phyloP scores from a whole-genome alignment of 2,329 filamentous ascomycete species.

The Pseudogymnoascus sp. region DNA sequence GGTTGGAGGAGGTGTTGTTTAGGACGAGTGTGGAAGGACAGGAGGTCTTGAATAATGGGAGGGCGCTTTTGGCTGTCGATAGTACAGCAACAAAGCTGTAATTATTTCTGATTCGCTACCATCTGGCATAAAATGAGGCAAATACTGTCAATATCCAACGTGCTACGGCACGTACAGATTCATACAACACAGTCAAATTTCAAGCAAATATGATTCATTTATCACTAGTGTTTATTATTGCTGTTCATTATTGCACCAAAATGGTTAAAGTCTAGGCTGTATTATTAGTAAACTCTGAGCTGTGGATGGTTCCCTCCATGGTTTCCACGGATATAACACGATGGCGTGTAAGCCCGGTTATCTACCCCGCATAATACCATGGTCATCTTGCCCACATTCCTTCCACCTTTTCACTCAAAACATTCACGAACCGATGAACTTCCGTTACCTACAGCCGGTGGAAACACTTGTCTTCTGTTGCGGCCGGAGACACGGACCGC shows the following conservation, averaged over 20 bases:
- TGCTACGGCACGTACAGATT: background rate
- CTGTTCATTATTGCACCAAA: background rate
- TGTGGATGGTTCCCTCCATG: background rate
- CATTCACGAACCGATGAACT: background rate
- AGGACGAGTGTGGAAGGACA: slow-evolving; percentile 30
- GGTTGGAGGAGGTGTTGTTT: slow-evolving; percentile 31
- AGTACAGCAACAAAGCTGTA: background rate
- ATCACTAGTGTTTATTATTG: background rate
- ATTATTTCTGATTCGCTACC: background rate
- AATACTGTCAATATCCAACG: background rate
- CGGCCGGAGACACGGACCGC: background rate
- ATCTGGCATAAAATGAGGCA: background rate
- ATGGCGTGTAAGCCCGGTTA: background rate
- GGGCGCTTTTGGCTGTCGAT: background rate
- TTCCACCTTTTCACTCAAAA: background rate
- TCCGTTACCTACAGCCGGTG: background rate
- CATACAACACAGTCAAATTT: background rate
- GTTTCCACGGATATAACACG: background rate
- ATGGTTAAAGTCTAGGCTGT: background rate
- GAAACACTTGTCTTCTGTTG: background rate
- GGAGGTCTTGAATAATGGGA: background rate
- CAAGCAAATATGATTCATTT: background rate
- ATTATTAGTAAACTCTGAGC: background rate
- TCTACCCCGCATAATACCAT: background rate
- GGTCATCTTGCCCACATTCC: background rate